Percentiles rank a stretch among this genome's conserved stretches.
Conservation (phyloP, 345 rosid species). For the Dovyalis caffra region DNA sequence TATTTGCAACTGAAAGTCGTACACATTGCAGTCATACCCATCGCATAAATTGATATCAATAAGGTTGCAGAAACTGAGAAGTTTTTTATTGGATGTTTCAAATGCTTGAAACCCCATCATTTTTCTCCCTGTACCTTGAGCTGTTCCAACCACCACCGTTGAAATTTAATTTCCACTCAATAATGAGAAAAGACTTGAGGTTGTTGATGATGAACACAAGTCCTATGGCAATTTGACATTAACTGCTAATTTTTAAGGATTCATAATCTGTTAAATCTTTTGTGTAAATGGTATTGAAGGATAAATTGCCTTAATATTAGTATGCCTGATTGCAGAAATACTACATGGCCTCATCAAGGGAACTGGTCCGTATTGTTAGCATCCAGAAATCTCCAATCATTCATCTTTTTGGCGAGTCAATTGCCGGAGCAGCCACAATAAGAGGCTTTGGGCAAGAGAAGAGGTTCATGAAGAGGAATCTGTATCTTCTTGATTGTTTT, state of each 20-base stretch:
- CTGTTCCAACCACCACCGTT: neutral
- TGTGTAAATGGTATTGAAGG: neutral
- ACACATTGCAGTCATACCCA: neutral
- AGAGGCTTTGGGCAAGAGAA: slow-evolving; percentile 99
- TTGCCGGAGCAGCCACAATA: slow-evolving; percentile 98
- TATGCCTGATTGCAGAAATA: slow-evolving; percentile 67
- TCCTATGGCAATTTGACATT: neutral
- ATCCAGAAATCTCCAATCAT: slow-evolving; percentile 97
- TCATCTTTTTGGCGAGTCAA: slow-evolving; percentile 96
- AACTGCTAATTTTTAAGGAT: neutral
- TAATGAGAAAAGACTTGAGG: neutral
- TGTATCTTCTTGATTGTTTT: slow-evolving; percentile 97
- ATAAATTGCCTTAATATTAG: neutral
- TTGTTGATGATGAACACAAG: too few relatives aligned
- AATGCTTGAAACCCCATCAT: neutral
- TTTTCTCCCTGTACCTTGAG: slow-evolving; percentile 3
- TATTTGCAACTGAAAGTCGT: neutral
- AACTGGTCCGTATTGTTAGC: slow-evolving; percentile 97
- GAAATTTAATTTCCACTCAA: neutral
- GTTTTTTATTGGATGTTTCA: neutral
- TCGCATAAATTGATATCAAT: neutral
- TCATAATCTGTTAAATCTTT: neutral
- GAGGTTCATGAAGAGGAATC: slow-evolving; percentile 95
- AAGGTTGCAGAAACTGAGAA: neutral
- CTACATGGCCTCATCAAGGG: slow-evolving; percentile 99